Conservation (phyloP, 352 stramenopile species). For the Heterotrichella gracilis region DNA sequence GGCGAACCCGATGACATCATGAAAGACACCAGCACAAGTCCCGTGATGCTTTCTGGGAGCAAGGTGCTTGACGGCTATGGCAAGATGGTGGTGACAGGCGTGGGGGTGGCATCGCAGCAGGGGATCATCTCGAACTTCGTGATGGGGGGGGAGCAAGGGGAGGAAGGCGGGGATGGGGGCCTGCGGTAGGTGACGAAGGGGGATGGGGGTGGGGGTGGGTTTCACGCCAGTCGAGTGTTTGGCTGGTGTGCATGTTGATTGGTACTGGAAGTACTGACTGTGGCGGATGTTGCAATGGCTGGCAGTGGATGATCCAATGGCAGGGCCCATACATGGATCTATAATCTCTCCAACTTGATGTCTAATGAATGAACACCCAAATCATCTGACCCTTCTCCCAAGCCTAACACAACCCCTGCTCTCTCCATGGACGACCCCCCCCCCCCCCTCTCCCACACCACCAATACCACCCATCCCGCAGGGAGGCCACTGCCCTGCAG, state of each 20-base stretch:
- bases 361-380: too few species aligned
- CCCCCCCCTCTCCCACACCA: not conserved
- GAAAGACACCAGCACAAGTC: too few species aligned
- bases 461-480: too few species aligned
- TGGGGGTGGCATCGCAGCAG: slow-evolving; percentile 48
- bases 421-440: too few species aligned
- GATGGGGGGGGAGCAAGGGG: slow-evolving; percentile 25
- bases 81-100: slow-evolving; percentile 46
- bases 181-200: slow-evolving; percentile 17
- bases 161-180: slow-evolving; percentile 20
- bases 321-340: too few species aligned
- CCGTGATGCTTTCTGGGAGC: too few species aligned
- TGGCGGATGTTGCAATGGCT: too few species aligned
- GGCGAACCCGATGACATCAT: too few species aligned
- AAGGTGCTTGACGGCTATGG: slow-evolving; percentile 41
- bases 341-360: too few species aligned
- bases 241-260: slow-evolving; percentile 10
- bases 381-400: too few species aligned
- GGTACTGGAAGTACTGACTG: not conserved
- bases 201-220: slow-evolving; percentile 22
- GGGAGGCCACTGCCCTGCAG: slow-evolving; percentile 31
- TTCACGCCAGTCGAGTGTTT: slow-evolving; percentile 15
- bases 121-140: slow-evolving; percentile 43
- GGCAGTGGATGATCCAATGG: too few species aligned
- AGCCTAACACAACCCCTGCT: too few species aligned